A percentile compares a stretch with the other conserved stretches of the same genome.
Evolutionary conservation across 2,329 filamentous ascomycete genomes (phyloP).

Genomic region (Ceratocystis cacaofunesta): DNA sequence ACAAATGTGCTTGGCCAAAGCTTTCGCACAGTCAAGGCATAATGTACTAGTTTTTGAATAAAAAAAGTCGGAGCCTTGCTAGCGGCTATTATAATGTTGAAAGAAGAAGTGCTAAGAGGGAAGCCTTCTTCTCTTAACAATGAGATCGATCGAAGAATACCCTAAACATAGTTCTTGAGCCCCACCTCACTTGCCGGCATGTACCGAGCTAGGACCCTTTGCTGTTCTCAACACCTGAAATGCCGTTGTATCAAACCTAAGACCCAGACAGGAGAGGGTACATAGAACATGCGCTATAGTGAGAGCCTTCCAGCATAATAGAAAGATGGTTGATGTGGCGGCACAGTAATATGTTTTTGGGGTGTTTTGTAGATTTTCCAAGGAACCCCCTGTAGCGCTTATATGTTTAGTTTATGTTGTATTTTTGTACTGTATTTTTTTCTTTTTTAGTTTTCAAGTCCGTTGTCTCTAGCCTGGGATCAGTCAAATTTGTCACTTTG

Average conservation of each 20-base stretch:
- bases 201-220: background rate
- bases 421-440: background rate
- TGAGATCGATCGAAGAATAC: background rate
- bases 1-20: background rate
- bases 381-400: background rate
- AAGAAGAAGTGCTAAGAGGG: background rate
- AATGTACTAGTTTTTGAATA: background rate
- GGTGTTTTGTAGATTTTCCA: background rate
- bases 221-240: background rate
- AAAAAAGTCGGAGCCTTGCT: background rate
- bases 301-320: background rate
- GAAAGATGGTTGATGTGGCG: background rate
- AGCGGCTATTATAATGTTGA: background rate
- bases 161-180: background rate
- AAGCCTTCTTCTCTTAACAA: background rate
- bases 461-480: background rate
- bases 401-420: background rate
- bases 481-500: background rate
- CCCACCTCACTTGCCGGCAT: background rate
- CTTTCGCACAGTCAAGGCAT: background rate
- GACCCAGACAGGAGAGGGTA: background rate
- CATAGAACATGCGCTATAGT: background rate
- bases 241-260: background rate
- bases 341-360: conserved; percentile 1
- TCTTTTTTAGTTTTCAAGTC: background rate